Evolutionary conservation across 208 protist genomes (phyloP).

Genomic region (Naegleria fowleri): DNA sequence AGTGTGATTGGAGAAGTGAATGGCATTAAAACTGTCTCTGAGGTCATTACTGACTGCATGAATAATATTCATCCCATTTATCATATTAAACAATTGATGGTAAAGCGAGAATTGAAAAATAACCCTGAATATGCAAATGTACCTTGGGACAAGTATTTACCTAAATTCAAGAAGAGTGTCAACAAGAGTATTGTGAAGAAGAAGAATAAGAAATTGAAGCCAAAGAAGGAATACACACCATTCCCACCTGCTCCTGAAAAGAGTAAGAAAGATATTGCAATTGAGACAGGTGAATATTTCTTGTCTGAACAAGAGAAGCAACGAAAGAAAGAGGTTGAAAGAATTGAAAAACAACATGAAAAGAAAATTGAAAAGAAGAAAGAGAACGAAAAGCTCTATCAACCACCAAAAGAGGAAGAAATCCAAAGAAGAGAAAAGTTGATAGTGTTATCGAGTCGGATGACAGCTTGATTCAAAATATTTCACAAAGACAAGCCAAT

Average conservation of each 20-base stretch:
- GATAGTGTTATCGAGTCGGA: not conserved
- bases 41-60: constrained; percentile 98
- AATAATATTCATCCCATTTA: constrained; percentile 99
- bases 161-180: constrained; percentile 82
- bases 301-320: constrained; percentile 40
- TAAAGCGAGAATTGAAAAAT: constrained; percentile 96
- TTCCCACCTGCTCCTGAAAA: constrained; percentile 52
- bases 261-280: constrained; percentile 54
- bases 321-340: not conserved
- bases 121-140: constrained; percentile 89
- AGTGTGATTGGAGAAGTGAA: constrained; percentile 65
- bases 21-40: constrained; percentile 87
- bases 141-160: constrained; percentile 97
- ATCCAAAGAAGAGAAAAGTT: not conserved
- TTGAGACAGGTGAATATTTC: constrained; percentile 76
- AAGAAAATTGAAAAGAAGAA: not conserved
- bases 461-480: not conserved
- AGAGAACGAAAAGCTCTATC: not conserved
- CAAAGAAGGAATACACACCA: constrained; percentile 63
- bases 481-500: not conserved
- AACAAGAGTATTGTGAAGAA: constrained; percentile 49
- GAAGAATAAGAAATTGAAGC: constrained; percentile 26
- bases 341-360: constrained; percentile 22
- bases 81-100: constrained; percentile 98
- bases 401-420: not conserved